These are phyloP conservation scores for Metarhizium sp. DNA, from an alignment of 2,329 filamentous ascomycete species.

Conservation along the genomic window DNA sequence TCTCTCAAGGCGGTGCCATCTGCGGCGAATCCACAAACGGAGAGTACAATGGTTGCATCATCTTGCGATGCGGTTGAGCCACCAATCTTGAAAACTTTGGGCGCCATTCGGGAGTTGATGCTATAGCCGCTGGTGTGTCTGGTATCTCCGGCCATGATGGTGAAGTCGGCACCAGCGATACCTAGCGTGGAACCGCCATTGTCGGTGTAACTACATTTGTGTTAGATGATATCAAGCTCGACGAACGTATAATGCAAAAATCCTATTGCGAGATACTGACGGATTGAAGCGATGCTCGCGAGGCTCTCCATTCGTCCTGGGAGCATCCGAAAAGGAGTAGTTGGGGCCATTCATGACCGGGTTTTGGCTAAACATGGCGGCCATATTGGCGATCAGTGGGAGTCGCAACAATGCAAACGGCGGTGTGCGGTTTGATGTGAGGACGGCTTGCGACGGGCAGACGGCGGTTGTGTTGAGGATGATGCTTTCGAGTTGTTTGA, in stretches of 20 bases:
- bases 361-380: constrained; percentile 62
- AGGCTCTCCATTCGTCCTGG: constrained; percentile 44
- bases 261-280: constrained; percentile 40
- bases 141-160: constrained; percentile 95
- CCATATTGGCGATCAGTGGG: constrained; percentile 33
- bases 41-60: constrained; percentile 79
- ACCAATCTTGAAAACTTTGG: constrained; percentile 96
- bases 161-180: constrained; percentile 88
- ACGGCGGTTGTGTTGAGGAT: neutral
- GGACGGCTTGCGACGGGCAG: neutral
- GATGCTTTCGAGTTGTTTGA: constrained; percentile 1
- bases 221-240: constrained; percentile 2
- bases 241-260: neutral
- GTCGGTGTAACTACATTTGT: constrained; percentile 72
- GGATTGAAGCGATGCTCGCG: constrained; percentile 84
- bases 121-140: constrained; percentile 93
- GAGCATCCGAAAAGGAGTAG: constrained; percentile 57
- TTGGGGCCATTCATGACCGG: constrained; percentile 59
- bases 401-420: neutral
- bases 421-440: neutral
- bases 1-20: constrained; percentile 92
- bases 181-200: constrained; percentile 95
- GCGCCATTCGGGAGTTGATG: constrained; percentile 94
- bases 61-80: constrained; percentile 79
- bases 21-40: constrained; percentile 90